Base-by-base conservation (phyloP, 805 yeast species). In the Candida arabinofermentans region DNA sequence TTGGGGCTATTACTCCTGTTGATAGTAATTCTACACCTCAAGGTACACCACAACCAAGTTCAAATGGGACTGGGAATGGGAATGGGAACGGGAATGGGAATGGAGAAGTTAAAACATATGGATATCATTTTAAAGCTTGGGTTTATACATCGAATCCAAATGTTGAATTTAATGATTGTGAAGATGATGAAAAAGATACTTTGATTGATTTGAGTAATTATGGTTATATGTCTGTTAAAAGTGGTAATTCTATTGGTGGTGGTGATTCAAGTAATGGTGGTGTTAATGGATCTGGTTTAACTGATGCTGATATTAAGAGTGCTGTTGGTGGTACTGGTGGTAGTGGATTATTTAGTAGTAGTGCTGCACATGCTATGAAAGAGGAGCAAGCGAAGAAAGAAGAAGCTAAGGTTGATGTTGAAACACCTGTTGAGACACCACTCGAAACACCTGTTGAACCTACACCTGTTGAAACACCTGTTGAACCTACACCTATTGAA, bases 261-360 rank as follows among this genome's bases (percentile, higher is more conserved):
- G n/a, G n/a, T n/a, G n/a, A n/a, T n/a, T n/a, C n/a, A n/a, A n/a
- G n/a, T 24, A 32, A 34, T 21, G 40, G 39, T 10, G 43, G 40
- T 31, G 49, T 40, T 8, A 51, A 42, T 18, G 24, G 24, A 9
- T 27, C 33, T 3, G 39, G 32, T 21, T 47, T 66, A 37, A 51
- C 65, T n/a, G 65, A 58, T 39, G 69, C 69, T 2, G 71, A 66
- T 50, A 66, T 66, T 24, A 62, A 67, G 40, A 70, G 69, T 24
- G 72, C 72, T 1, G 71, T 65, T 13, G 70, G 71, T 21, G 73
- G 68, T 22, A 47, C 59, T 24, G 62, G 59, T 26, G 61, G 54
- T n/a, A 55, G 56, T 13, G 48, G 51, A 8, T 39, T 58, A 21
- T 61, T 62, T 33, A 57, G 65, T 2, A 59, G 61, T 45, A 54